Evolutionary conservation across 2,329 filamentous ascomycete genomes (phyloP).

Genomic region (Fusarium sp.): DNA sequence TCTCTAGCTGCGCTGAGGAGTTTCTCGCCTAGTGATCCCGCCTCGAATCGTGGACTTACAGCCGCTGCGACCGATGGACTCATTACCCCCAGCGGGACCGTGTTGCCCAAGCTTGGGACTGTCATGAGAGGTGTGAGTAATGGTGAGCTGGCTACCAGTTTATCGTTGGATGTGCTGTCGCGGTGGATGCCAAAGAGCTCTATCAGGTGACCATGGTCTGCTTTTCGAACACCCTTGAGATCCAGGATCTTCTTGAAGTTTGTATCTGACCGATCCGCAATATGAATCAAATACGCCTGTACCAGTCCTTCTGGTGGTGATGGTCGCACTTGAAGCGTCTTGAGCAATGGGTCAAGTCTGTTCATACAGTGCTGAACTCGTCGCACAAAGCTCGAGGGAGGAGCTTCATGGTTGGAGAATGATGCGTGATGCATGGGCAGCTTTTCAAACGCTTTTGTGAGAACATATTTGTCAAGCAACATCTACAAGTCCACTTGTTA

Average conservation of each 20-base stretch:
- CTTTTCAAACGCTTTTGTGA: conserved; percentile 81
- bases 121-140: conserved; percentile 75
- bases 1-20: conserved; percentile 89
- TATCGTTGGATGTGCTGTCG: conserved; percentile 77
- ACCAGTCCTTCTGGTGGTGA: conserved; percentile 93
- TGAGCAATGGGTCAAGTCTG: conserved; percentile 91
- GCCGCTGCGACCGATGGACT: conserved; percentile 56
- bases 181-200: conserved; percentile 87
- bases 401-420: conserved; percentile 53
- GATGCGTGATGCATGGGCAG: conserved; percentile 73
- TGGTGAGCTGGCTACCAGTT: conserved; percentile 76
- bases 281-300: conserved; percentile 97
- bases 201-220: conserved; percentile 83
- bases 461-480: conserved; percentile 92
- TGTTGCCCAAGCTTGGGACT: conserved; percentile 52
- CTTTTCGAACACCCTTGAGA: conserved; percentile 89
- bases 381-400: conserved; percentile 77
- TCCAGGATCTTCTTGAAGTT: conserved; percentile 98
- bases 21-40: conserved; percentile 84
- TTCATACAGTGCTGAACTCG: conserved; percentile 86
- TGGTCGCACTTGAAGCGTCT: conserved; percentile 93
- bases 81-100: conserved; percentile 53
- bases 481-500: conserved; percentile 67
- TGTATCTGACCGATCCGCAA: conserved; percentile 89
- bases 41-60: conserved; percentile 74